These are phyloP conservation scores for Emergomyces orientalis DNA, from an alignment of 2,329 filamentous ascomycete species.

Conservation along the genomic window DNA sequence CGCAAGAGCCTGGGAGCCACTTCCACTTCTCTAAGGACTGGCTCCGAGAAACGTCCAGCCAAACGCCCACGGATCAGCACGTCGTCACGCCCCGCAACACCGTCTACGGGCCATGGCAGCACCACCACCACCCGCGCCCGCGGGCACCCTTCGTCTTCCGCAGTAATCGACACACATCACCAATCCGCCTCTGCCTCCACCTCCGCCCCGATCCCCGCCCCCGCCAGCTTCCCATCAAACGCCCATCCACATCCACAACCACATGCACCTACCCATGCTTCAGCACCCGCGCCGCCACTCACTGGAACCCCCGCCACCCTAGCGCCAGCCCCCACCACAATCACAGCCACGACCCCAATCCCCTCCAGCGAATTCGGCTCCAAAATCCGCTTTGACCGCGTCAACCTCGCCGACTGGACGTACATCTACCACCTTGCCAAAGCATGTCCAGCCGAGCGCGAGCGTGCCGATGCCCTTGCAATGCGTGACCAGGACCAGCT, in stretches of 20 bases:
- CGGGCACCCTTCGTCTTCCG: not conserved
- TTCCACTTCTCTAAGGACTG: not conserved
- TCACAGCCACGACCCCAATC: not conserved
- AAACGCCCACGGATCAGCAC: not conserved
- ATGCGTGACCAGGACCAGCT: not conserved
- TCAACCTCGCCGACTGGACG: not conserved
- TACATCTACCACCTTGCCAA: constrained; percentile 4
- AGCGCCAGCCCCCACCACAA: too few relatives aligned
- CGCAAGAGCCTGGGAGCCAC: not conserved
- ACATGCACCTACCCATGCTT: not conserved
- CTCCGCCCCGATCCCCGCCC: not conserved
- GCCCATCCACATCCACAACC: not conserved
- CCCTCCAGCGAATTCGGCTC: not conserved
- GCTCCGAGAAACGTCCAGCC: not conserved
- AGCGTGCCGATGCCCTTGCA: not conserved
- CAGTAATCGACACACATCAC: not conserved
- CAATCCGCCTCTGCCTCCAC: not conserved
- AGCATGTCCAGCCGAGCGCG: not conserved
- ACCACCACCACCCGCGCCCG: not conserved
- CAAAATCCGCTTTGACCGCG: not conserved
- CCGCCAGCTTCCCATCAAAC: not conserved
- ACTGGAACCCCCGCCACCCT: not conserved
- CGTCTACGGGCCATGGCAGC: not conserved
- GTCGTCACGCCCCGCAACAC: not conserved
- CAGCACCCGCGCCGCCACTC: not conserved